A percentile compares a stretch with the other conserved stretches of the same genome.
These are phyloP conservation scores for Austroboletus eburneus DNA, from an alignment of 768 basidiomycete genomes.

Conservation along the genomic window DNA sequence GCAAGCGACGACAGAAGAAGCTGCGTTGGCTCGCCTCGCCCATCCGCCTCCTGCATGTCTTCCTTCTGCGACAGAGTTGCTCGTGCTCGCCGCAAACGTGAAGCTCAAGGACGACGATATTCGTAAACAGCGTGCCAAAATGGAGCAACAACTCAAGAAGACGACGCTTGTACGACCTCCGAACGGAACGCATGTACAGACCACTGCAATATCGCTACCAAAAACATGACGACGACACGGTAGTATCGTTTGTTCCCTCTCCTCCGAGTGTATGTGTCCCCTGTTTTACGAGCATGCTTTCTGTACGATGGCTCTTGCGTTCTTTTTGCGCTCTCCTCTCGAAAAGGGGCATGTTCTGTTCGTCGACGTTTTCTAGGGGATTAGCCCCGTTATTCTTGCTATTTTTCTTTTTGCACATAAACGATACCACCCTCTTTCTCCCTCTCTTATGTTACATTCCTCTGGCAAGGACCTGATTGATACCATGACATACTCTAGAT, in stretches of 20 bases:
- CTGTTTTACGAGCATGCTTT: constrained; percentile 10
- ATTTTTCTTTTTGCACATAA: background rate
- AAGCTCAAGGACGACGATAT: constrained; percentile 80
- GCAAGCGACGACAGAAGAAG: constrained; percentile 43
- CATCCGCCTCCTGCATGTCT: constrained; percentile 51
- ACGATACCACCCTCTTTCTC: background rate
- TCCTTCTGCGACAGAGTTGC: constrained; percentile 55
- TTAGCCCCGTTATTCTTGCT: background rate
- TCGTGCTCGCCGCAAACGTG: constrained; percentile 56
- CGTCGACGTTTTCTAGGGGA: background rate
- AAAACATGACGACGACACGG: constrained; percentile 15
- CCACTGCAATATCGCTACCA: constrained; percentile 26
- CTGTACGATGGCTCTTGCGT: constrained; percentile 7
- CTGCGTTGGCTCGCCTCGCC: constrained; percentile 45
- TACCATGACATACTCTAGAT: constrained; percentile 12
- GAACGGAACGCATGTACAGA: constrained; percentile 28
- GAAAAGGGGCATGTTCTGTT: background rate
- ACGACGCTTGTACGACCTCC: constrained; percentile 41
- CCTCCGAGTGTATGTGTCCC: background rate
- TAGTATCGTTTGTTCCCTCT: too few species aligned
- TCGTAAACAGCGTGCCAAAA: constrained; percentile 68
- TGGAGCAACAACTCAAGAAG: constrained; percentile 68
- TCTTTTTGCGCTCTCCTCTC: background rate
- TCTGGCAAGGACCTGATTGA: background rate
- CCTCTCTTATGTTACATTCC: background rate